A percentile compares a stretch with the other conserved stretches of the same genome.
phyloP scores from a whole-genome alignment of 768 basidiomycete genomes.

The Suillus americanus region DNA sequence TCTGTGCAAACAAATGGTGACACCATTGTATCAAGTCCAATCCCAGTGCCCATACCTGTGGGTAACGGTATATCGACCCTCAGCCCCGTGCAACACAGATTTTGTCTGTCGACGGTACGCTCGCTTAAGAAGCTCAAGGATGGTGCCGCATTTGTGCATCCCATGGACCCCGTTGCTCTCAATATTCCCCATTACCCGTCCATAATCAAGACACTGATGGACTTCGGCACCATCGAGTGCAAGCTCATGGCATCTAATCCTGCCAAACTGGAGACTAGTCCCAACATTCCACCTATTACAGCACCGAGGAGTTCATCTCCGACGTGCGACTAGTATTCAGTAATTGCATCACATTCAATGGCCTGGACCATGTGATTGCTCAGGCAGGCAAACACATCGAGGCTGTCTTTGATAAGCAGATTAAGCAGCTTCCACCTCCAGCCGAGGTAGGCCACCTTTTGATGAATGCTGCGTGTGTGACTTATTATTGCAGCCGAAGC shows the following conservation, averaged over 20 bases:
- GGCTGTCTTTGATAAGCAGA: slow-evolving; percentile 83
- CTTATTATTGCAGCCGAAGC: slow-evolving; percentile 38
- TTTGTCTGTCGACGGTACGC: slow-evolving; percentile 74
- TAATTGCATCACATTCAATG: slow-evolving; percentile 92
- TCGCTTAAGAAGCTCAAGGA: slow-evolving; percentile 87
- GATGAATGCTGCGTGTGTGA: slow-evolving; percentile 14
- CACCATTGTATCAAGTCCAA: slow-evolving; percentile 14
- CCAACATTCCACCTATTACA: slow-evolving; percentile 71
- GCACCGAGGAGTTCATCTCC: slow-evolving; percentile 74
- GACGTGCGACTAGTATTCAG: slow-evolving; percentile 89
- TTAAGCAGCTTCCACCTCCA: slow-evolving; percentile 77
- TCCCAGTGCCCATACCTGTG: slow-evolving; percentile 4
- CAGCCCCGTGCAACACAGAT: slow-evolving; percentile 73
- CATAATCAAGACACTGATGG: slow-evolving; percentile 92
- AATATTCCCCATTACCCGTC: slow-evolving; percentile 85
- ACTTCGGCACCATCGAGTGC: slow-evolving; percentile 87
- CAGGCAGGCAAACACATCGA: slow-evolving; percentile 81
- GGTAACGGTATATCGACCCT: slow-evolving; percentile 39
- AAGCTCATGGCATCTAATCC: slow-evolving; percentile 83
- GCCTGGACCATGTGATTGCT: slow-evolving; percentile 79
- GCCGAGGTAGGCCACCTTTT: slow-evolving; percentile 61
- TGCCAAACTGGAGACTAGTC: slow-evolving; percentile 68
- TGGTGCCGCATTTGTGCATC: slow-evolving; percentile 73
- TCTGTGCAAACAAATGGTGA: slow-evolving; percentile 33
- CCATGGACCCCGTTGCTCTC: slow-evolving; percentile 85